A percentile compares a stretch with the other conserved stretches of the same genome.
These are phyloP conservation scores for Cairneyella variabilis DNA, from an alignment of 495 filamentous ascomycete genomes.

Conservation along the genomic window DNA sequence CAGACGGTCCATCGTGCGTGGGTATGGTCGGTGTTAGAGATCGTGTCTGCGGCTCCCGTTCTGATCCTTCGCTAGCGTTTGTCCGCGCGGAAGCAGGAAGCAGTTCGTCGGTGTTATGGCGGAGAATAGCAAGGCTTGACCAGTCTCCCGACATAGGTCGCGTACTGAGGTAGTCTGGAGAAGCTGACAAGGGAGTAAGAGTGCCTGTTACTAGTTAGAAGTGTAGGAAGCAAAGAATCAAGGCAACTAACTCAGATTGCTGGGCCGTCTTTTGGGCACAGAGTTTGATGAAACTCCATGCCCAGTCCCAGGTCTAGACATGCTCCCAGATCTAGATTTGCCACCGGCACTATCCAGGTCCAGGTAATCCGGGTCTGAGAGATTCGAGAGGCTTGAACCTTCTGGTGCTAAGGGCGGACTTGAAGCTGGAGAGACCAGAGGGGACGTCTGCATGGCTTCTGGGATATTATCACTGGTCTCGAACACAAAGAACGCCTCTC, in stretches of 20 bases:
- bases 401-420: conserved; percentile 69
- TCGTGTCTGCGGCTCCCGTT: conserved; percentile 38
- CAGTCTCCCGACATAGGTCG: conserved; percentile 41
- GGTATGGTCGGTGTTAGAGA: conserved; percentile 36
- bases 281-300: conserved; percentile 13
- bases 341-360: conserved; percentile 55
- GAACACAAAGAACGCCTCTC: conserved; percentile 98
- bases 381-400: conserved; percentile 43
- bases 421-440: conserved; percentile 78
- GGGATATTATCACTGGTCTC: conserved; percentile 89
- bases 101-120: conserved; percentile 41
- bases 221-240: not conserved
- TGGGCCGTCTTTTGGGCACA: conserved; percentile 22
- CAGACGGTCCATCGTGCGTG: conserved; percentile 35
- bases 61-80: conserved; percentile 23
- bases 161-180: conserved; percentile 49
- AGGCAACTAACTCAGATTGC: conserved; percentile 20
- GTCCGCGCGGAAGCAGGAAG: conserved; percentile 20
- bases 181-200: conserved; percentile 60
- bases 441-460: conserved; percentile 86
- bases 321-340: conserved; percentile 25
- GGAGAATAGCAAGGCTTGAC: conserved; percentile 32
- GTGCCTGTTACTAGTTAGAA: conserved; percentile 39
- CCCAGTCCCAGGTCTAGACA: conserved; percentile 18
- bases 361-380: conserved; percentile 82